Evolutionary conservation across 352 stramenopile species (phyloP).

Genomic region (Hyaloperonospora brassicae): DNA sequence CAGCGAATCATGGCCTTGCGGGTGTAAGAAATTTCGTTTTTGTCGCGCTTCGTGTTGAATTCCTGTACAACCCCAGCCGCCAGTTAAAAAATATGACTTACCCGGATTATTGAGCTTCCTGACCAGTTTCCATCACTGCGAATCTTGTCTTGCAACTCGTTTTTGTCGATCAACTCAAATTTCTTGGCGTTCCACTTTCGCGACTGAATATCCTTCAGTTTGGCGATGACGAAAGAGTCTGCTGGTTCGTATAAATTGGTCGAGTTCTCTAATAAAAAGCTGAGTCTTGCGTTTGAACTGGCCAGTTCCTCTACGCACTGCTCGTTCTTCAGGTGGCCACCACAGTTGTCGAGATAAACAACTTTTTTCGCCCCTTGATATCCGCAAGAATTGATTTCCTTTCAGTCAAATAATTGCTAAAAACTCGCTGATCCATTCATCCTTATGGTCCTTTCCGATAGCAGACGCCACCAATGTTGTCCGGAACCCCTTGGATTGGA

Average conservation of each 20-base stretch:
- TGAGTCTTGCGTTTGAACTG: too few relatives aligned
- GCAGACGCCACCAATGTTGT: too few relatives aligned
- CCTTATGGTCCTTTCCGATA: constrained; percentile 1
- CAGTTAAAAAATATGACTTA: constrained; percentile 2
- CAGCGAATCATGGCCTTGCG: too few relatives aligned
- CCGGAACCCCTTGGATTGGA: neutral
- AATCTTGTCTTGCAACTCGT: too few relatives aligned
- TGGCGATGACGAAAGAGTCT: too few relatives aligned
- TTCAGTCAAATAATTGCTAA: neutral
- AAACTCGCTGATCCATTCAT: constrained; percentile 1
- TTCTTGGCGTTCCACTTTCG: too few relatives aligned
- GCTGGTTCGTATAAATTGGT: constrained; percentile 1
- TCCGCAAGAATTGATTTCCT: neutral
- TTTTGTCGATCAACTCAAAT: too few relatives aligned
- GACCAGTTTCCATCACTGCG: too few relatives aligned
- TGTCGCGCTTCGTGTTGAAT: constrained; percentile 3
- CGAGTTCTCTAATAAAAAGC: neutral
- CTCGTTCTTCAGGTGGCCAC: neutral
- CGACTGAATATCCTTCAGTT: constrained; percentile 1
- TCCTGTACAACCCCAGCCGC: neutral
- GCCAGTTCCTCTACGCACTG: too few relatives aligned
- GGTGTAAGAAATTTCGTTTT: constrained; percentile 5
- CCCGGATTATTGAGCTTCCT: constrained; percentile 6
- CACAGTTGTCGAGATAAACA: constrained; percentile 7
- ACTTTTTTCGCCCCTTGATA: neutral